Evolutionary conservation across 768 basidiomycete genomes (phyloP), one percentile per base, ranked within the genome.

Genomic region (Neoboletus magnificus): DNA sequence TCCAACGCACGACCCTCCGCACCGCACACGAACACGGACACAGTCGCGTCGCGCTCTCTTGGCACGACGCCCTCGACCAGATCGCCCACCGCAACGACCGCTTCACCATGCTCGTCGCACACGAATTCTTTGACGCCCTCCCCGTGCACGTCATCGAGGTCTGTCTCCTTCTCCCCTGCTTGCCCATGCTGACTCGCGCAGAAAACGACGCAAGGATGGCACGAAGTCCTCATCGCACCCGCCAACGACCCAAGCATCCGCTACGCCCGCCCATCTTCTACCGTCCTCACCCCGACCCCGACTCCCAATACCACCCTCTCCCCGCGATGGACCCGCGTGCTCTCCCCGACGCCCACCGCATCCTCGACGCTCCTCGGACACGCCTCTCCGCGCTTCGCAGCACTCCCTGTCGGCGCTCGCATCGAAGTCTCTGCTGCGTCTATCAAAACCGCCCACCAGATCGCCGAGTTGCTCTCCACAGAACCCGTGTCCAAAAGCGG

Each of bases 121-220:
- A 99, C 71, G 97, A 98, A 66, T 96, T 98, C 73, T 98, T 99
- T 59, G 97, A 98, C 68, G 95, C 95, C 0, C 77, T 99, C 42
- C 96, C 97, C 0, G 85, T 98, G 45, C 91, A 97, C 70, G 76
- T 94, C 36, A 74, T 98, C 36, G 85, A 96, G 77, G 94, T 93
- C 60, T 12, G 77, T 67, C 29, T 2, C 5, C 8, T 16, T 1
- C 10, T 22, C 6, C 10, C 37, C 11, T 39, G 37, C 37, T 18
- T 11, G 18, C 37, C n/a, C 18, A 39, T 8, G n/a, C 37, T 39
- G 37, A 39, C 37, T n/a, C 37, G 18, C 15, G 2, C 65, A 93
- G 91, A 93, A 84, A 85, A 85, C 81, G 12, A 73, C 81, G 39
- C 76, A 83, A 23, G 93, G 90, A 6, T 98, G 91, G 87, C 82